Evolutionary conservation across 352 stramenopile species (phyloP).

Genomic region (Peronospora farinosa): DNA sequence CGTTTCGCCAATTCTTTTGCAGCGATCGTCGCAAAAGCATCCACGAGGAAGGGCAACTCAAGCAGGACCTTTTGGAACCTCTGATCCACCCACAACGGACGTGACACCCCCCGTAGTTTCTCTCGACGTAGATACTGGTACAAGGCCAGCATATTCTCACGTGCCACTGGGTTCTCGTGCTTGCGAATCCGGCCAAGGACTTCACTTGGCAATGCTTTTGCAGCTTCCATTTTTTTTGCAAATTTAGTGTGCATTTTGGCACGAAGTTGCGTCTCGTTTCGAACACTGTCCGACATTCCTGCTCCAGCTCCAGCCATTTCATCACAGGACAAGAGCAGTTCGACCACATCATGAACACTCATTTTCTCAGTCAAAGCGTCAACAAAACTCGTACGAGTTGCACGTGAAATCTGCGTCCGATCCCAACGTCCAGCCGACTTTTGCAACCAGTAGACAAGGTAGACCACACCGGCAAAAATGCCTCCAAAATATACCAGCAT

Average conservation of each 20-base stretch:
- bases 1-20: slow-evolving; percentile 65
- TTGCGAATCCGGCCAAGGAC: slow-evolving; percentile 73
- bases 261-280: slow-evolving; percentile 43
- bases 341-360: slow-evolving; percentile 75
- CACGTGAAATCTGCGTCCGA: slow-evolving; percentile 52
- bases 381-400: slow-evolving; percentile 39
- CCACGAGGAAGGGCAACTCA: slow-evolving; percentile 70
- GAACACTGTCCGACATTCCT: slow-evolving; percentile 33
- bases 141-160: slow-evolving; percentile 79
- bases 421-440: slow-evolving; percentile 49
- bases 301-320: slow-evolving; percentile 56
- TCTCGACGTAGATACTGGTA: slow-evolving; percentile 72
- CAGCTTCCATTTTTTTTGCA: slow-evolving; percentile 74
- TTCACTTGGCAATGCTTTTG: slow-evolving; percentile 52
- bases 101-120: slow-evolving; percentile 59
- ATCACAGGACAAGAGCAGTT: slow-evolving; percentile 66
- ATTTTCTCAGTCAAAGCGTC: slow-evolving; percentile 60
- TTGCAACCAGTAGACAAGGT: slow-evolving; percentile 56
- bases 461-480: slow-evolving; percentile 54
- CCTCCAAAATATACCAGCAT: slow-evolving; percentile 66
- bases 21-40: slow-evolving; percentile 61
- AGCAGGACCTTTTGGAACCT: slow-evolving; percentile 63
- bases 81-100: slow-evolving; percentile 62
- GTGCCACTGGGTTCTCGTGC: slow-evolving; percentile 54
- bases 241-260: slow-evolving; percentile 71